Conservation (phyloP, 2,329 filamentous ascomycete species). For the Pseudogymnoascus sp. region DNA sequence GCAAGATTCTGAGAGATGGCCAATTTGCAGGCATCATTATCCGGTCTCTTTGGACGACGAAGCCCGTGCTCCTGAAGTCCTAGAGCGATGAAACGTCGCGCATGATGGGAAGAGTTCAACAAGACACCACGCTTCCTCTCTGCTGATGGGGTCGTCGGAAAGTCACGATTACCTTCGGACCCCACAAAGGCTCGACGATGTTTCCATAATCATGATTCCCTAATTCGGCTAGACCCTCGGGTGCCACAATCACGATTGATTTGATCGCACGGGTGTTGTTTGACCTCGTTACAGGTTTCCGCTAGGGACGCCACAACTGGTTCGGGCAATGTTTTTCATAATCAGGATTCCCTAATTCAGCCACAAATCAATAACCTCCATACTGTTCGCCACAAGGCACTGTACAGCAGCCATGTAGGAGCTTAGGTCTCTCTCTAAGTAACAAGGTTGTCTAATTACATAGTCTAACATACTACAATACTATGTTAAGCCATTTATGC, state of each 20-base stretch:
- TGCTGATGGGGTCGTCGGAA: neutral
- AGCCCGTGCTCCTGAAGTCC: neutral
- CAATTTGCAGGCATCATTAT: neutral
- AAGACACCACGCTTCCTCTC: neutral
- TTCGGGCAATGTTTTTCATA: neutral
- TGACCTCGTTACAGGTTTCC: neutral
- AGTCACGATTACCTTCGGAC: neutral
- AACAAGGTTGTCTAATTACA: neutral
- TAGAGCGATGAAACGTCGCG: neutral
- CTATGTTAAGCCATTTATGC: conserved; percentile 39
- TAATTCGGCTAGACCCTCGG: neutral
- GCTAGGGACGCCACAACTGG: too few relatives aligned
- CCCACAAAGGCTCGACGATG: neutral
- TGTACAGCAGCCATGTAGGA: neutral
- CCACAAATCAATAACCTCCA: too few relatives aligned
- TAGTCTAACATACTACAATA: conserved; percentile 33
- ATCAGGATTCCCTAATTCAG: neutral
- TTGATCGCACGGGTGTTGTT: neutral
- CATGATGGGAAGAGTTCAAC: neutral
- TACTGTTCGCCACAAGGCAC: too few relatives aligned
- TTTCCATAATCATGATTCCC: neutral
- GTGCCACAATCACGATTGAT: neutral
- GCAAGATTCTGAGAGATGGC: neutral
- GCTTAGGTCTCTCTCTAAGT: neutral
- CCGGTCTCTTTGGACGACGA: neutral